Evolutionary conservation across 116 monocot genomes (phyloP).

Genomic region (Iris pallida): DNA sequence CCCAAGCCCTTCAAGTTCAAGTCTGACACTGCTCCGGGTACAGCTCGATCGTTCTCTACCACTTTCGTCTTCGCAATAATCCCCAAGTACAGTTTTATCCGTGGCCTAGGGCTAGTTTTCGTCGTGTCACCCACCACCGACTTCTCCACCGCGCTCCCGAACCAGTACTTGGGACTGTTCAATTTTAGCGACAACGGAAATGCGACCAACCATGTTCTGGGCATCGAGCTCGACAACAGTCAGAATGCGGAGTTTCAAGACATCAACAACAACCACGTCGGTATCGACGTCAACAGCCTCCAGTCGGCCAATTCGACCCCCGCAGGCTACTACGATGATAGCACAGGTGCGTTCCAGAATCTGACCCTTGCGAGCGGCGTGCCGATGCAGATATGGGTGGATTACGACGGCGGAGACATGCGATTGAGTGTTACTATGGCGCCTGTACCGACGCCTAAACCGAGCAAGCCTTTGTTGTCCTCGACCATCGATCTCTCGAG

Average conservation of each 20-base stretch:
- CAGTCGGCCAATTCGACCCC: conserved; percentile 3
- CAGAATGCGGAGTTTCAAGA: conserved; percentile 10
- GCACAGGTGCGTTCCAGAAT: conserved; percentile 1
- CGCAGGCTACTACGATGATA: background rate
- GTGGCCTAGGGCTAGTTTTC: conserved; percentile 11
- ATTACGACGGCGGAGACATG: conserved; percentile 30
- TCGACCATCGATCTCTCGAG: conserved; percentile 29
- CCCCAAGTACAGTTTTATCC: background rate
- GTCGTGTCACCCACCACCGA: background rate
- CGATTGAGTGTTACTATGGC: conserved; percentile 34
- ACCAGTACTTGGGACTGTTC: conserved; percentile 9
- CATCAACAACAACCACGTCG: conserved; percentile 38
- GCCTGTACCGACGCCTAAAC: conserved; percentile 22
- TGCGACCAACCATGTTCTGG: conserved; percentile 3
- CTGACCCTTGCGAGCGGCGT: conserved; percentile 34
- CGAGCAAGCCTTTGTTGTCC: conserved; percentile 34
- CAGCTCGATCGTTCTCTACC: conserved; percentile 9
- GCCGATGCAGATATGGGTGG: conserved; percentile 43
- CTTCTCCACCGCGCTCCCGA: background rate
- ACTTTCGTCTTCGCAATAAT: conserved; percentile 7
- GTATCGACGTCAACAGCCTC: conserved; percentile 30
- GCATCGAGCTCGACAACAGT: conserved; percentile 4
- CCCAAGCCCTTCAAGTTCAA: conserved; percentile 7
- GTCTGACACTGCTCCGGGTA: background rate
- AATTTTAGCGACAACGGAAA: background rate